These are phyloP conservation scores for Phytopythium sindhum DNA, from an alignment of 352 stramenopile genomes.

Conservation along the genomic window DNA sequence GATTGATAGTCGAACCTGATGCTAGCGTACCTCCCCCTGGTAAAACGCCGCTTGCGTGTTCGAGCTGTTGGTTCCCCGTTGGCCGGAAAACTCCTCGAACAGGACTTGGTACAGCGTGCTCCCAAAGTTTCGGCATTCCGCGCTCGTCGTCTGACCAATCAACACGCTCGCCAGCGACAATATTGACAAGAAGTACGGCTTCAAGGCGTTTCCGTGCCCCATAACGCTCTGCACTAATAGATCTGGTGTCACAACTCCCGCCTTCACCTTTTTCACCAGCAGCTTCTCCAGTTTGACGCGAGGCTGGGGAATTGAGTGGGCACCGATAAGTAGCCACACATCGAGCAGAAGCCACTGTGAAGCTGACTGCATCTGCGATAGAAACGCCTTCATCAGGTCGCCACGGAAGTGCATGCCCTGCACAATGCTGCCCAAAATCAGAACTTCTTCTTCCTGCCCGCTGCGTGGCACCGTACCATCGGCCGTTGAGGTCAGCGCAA, in stretches of 20 bases:
- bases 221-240: conserved; percentile 31
- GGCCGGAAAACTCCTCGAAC: conserved; percentile 43
- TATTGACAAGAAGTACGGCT: conserved; percentile 38
- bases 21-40: conserved; percentile 37
- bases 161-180: conserved; percentile 32
- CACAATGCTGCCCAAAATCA: conserved; percentile 44
- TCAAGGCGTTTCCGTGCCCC: conserved; percentile 36
- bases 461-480: neutral
- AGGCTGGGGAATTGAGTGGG: conserved; percentile 38
- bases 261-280: conserved; percentile 37
- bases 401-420: conserved; percentile 54
- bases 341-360: conserved; percentile 37
- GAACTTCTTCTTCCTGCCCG: conserved; percentile 34
- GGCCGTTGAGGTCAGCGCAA: conserved; percentile 15
- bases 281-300: conserved; percentile 35
- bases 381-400: conserved; percentile 44
- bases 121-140: conserved; percentile 21
- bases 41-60: conserved; percentile 34
- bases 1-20: neutral
- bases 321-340: conserved; percentile 42
- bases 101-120: conserved; percentile 42
- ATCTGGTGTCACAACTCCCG: conserved; percentile 16
- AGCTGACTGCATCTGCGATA: conserved; percentile 20
- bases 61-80: conserved; percentile 9
- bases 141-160: conserved; percentile 18